Evolutionary conservation across 768 basidiomycete genomes (phyloP).

Genomic region (Mycena kentingensis): DNA sequence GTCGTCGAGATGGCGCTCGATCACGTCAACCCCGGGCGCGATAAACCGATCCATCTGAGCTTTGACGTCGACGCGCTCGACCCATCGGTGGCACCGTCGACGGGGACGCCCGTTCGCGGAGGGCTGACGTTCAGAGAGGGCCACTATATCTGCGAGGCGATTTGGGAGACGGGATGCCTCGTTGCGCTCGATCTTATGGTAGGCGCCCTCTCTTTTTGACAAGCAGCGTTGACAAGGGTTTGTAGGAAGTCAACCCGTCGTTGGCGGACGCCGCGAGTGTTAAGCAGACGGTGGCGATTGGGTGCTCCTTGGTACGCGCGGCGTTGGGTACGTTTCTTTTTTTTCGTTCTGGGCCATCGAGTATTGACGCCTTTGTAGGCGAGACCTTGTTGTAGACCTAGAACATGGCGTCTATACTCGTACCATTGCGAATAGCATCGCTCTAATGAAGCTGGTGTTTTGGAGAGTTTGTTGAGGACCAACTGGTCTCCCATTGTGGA

Average conservation of each 20-base stretch:
- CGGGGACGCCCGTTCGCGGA: slow-evolving; percentile 92
- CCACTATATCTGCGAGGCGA: slow-evolving; percentile 95
- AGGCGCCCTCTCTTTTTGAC: slow-evolving; percentile 18
- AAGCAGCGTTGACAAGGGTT: slow-evolving; percentile 1
- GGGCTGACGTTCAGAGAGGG: slow-evolving; percentile 96
- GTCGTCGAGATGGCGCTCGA: slow-evolving; percentile 97
- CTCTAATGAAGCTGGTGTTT: no score
- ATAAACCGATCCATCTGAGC: slow-evolving; percentile 88
- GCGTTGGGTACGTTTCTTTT: slow-evolving; percentile 65
- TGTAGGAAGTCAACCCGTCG: slow-evolving; percentile 95
- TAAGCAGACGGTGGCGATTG: slow-evolving; percentile 85
- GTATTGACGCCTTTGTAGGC: slow-evolving; percentile 32
- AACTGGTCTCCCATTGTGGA: no score
- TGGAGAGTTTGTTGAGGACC: no score
- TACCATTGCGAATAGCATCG: background rate
- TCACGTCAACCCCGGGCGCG: slow-evolving; percentile 83
- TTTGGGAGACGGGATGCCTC: slow-evolving; percentile 89
- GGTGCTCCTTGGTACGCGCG: slow-evolving; percentile 81
- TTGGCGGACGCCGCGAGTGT: slow-evolving; percentile 75
- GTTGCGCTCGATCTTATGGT: slow-evolving; percentile 96
- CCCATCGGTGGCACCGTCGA: slow-evolving; percentile 93
- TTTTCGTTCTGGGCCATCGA: background rate
- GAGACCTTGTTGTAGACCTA: slow-evolving; percentile 35
- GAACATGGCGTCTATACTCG: background rate
- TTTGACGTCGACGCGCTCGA: slow-evolving; percentile 97